Evolutionary conservation across 2,329 filamentous ascomycete genomes (phyloP), one percentile per base, ranked within the genome.

Genomic region (Fusarium chaquense): DNA sequence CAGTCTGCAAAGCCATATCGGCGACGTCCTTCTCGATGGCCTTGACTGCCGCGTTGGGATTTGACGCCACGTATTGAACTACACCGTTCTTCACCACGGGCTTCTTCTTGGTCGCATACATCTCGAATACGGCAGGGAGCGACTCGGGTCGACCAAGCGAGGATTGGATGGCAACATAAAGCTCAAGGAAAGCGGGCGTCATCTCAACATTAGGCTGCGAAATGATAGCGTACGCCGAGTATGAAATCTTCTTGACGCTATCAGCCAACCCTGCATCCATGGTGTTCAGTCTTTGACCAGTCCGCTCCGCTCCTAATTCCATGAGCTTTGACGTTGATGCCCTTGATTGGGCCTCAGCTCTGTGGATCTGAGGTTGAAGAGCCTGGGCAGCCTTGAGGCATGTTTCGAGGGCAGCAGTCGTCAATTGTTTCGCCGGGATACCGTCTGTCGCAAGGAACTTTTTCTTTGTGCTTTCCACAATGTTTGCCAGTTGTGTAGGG

Each of bases 41-140:
- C 75, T 89, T 90, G 58, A 89, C 85, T 45, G 90, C 84, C 46
- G 87, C 85, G 67, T 91, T 89, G 18, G 93, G 91, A 43, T 91
- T 92, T 43, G 87, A 88, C 51, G 84, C 78, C 41, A 82, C 83
- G 75, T 90, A 93, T 67, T 81, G 81, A 54, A 93, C 82, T 11
- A 86, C 86, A 18, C 85, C 86, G 20, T 87, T 85, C 52, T 84
- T 84, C 73, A 88, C 83, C 52, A 85, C 81, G 4, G 94, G 92
- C 67, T 89, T 83, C 12, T 93, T 91, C 80, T 98, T 99, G 72
- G 88, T 88, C 50, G 93, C 93, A 78, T 95, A 98, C 55, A 98
- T 85, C 58, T 90, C 83, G 76, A 99, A 91, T 43, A 94, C 88
- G 63, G 90, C 87, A 9, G 95, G 93, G 67, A 98, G 87, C 45